Conservation (phyloP, 2,329 filamentous ascomycete genomes). For the Calonectria hawksworthii region DNA sequence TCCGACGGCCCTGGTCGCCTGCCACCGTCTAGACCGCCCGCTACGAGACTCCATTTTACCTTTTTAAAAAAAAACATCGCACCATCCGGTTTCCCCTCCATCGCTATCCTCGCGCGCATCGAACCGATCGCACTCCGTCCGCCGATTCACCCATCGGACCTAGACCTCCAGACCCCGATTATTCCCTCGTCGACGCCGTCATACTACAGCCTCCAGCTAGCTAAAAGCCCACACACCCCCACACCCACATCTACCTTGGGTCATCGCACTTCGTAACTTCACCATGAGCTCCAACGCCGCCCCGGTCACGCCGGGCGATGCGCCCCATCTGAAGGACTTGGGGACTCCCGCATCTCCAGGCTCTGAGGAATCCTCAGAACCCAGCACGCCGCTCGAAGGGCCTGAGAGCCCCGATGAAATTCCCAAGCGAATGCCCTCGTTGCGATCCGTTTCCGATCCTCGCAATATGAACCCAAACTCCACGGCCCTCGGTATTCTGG, state of each 20-base stretch:
- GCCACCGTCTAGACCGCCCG: constrained; percentile 43
- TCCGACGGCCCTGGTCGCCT: constrained; percentile 34
- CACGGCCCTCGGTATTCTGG: constrained; percentile 84
- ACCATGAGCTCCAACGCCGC: constrained; percentile 53
- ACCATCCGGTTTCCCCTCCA: constrained; percentile 45
- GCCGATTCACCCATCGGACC: constrained; percentile 40
- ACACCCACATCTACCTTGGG: constrained; percentile 3
- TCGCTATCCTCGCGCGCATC: constrained; percentile 42
- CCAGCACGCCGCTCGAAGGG: constrained; percentile 62
- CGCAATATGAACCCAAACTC: constrained; percentile 83
- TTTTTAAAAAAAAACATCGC: constrained; percentile 45
- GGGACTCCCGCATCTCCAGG: constrained; percentile 59
- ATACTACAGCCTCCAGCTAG: constrained; percentile 12
- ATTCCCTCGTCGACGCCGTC: constrained; percentile 29
- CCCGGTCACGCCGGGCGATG: constrained; percentile 63
- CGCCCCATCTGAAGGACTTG: constrained; percentile 49
- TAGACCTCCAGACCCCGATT: constrained; percentile 35
- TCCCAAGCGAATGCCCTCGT: constrained; percentile 68
- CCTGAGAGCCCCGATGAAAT: constrained; percentile 52
- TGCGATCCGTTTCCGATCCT: constrained; percentile 73
- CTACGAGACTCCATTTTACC: constrained; percentile 42
- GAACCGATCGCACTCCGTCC: constrained; percentile 43
- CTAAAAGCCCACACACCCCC: constrained; percentile 18
- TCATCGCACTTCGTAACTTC: constrained; percentile 12
- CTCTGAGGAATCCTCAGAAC: constrained; percentile 62